Evolutionary conservation across 2,329 filamentous ascomycete species (phyloP), one percentile per base, ranked within the genome.

Genomic region (Xylaria sp.): DNA sequence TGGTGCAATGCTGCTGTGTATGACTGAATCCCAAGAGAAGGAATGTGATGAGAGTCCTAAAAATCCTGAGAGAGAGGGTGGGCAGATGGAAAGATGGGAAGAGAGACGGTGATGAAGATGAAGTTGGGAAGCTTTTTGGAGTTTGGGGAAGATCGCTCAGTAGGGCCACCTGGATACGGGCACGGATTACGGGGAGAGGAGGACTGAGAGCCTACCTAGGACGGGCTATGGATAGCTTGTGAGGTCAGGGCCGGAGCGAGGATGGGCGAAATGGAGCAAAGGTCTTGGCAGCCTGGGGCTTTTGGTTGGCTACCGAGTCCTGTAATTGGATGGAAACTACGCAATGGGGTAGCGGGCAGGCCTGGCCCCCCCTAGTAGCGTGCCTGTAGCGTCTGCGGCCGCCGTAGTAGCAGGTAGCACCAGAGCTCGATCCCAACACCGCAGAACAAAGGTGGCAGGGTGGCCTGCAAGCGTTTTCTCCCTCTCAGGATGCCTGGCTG

Each of bases 21-120:
- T 66, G 58, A 59, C 59, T 56, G 64, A 63, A 64, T 63, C 64
- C 63, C 63, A 62, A 63, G 61, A 68, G 65, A 70, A 69, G 66
- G 67, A 69, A 64, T 58, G 66, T 68, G 62, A 63, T 54, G 55
- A 62, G 64, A 63, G 52, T 54, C 59, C 63, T 65, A 34, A 34
- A 34, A 34, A 34, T 34, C 29, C 29, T 34, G 29, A 4, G 63
- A 67, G 61, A 66, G 63, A 67, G 52, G 60, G 63, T 59, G 57
- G 52, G 56, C 51, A 55, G 57, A 57, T 57, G 59, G 55, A 48
- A 57, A 59, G 56, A 62, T 57, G 55, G 48, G 44, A 48, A 48
- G 55, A 55, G 52, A 54, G 50, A 58, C 46, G 47, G 57, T 59
- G 65, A 63, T 59, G 65, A 62, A 58, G 58, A 58, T 58, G 63